A percentile compares a stretch with the other conserved stretches of the same genome.
These are phyloP conservation scores for Linanthus parryae DNA, from an alignment of 148 eudicot species.

Conservation along the genomic window DNA sequence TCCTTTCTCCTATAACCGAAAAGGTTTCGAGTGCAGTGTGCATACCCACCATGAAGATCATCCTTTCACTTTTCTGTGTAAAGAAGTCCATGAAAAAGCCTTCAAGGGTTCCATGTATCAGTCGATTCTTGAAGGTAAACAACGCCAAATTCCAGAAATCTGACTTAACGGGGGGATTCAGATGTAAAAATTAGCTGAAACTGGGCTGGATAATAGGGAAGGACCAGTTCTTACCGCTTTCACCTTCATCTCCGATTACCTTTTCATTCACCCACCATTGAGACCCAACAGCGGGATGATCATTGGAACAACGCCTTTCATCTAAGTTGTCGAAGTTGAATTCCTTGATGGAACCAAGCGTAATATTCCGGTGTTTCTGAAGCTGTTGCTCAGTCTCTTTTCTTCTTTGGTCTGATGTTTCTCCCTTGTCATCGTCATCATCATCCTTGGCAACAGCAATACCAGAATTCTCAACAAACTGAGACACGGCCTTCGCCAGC, in stretches of 20 bases:
- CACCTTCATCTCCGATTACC: constrained; percentile 41
- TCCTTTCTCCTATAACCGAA: too few relatives aligned
- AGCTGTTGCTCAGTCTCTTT: constrained; percentile 42
- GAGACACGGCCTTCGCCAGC: constrained; percentile 26
- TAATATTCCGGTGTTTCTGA: constrained; percentile 58
- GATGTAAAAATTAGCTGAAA: constrained; percentile 42
- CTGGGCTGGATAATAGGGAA: constrained; percentile 73
- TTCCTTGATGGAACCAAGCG: constrained; percentile 79
- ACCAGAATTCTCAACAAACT: constrained; percentile 20
- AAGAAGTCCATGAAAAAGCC: too few relatives aligned
- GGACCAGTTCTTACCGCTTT: constrained; percentile 64
- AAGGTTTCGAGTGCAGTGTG: too few relatives aligned
- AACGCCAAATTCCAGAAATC: not conserved
- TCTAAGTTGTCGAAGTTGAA: constrained; percentile 74
- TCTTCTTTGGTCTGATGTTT: too few relatives aligned
- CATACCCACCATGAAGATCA: too few relatives aligned
- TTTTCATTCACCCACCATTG: constrained; percentile 90
- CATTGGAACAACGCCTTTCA: constrained; percentile 41
- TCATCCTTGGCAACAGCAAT: constrained; percentile 10
- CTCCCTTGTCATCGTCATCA: too few relatives aligned
- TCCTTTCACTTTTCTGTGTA: too few relatives aligned
- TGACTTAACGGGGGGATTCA: too few relatives aligned
- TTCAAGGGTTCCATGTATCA: not conserved
- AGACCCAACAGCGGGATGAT: constrained; percentile 38
- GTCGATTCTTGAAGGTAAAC: not conserved